These are phyloP conservation scores for Aspergillus vadensis DNA, from an alignment of 2,329 filamentous ascomycete genomes.

Conservation along the genomic window DNA sequence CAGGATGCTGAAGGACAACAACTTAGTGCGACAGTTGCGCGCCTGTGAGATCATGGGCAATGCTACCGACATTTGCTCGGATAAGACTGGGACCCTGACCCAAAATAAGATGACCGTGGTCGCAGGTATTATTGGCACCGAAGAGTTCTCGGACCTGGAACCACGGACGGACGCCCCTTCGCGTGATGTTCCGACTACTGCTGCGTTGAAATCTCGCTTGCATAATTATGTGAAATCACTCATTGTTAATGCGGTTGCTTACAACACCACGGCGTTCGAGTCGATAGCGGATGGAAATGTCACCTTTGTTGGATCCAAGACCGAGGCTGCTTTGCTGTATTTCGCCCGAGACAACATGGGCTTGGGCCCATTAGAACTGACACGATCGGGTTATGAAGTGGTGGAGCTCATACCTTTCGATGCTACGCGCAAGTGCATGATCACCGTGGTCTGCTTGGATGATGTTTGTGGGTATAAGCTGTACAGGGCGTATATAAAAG, in stretches of 20 bases:
- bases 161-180: background rate
- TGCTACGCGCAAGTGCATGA: constrained; percentile 68
- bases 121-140: constrained; percentile 37
- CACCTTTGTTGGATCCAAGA: constrained; percentile 72
- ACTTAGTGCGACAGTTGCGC: constrained; percentile 57
- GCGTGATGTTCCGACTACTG: constrained; percentile 19
- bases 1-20: constrained; percentile 61
- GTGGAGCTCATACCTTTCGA: constrained; percentile 72
- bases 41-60: constrained; percentile 65
- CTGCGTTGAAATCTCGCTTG: constrained; percentile 25
- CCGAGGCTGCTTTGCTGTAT: constrained; percentile 68
- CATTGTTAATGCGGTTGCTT: background rate
- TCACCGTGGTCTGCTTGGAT: constrained; percentile 39
- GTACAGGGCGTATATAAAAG: constrained; percentile 48
- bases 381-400: constrained; percentile 60
- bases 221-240: background rate
- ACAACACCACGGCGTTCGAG: constrained; percentile 68
- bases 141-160: background rate
- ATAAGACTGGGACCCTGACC: constrained; percentile 64
- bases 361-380: constrained; percentile 61
- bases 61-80: constrained; percentile 61
- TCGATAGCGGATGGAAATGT: constrained; percentile 64
- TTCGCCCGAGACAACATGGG: constrained; percentile 66
- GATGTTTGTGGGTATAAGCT: background rate
- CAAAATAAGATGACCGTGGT: constrained; percentile 62